Evolutionary conservation across 78 protist genomes (phyloP), one percentile per base, ranked within the genome.

Genomic region (Planoprotostelium fungivorum): DNA sequence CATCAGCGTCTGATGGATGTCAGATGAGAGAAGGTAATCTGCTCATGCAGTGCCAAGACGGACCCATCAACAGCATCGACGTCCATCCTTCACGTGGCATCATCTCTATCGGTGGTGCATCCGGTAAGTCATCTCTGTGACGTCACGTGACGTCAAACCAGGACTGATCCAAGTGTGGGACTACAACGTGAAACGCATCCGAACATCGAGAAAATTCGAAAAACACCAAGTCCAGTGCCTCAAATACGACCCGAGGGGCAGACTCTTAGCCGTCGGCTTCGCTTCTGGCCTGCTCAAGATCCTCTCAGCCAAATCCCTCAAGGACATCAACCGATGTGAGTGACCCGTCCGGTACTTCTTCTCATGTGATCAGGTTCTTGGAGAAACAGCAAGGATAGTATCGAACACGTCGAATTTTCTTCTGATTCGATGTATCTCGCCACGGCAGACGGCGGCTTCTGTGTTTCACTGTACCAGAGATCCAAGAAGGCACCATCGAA

Each of bases 241-340:
- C 31, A 51, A 37, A 5, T 90, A 86, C 63, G 88, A 85, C 36
- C 89, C 89, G 29, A 86, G 28, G 23, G 93, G 89, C 34, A 28
- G 36, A 1, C 38, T 37, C 34, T 63, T 90, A 9, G 88, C 89
- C 36, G 84, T 86, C 29, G 92, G 89, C 36, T 90, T 90, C 92
- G 35, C 63, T 35, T 29, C 10, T 29, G 93, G 93, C 31, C 16
- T 29, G 84, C 35, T 84, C 31, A 86, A 87, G 86, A 35, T 84
- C 87, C 88, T 90, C n/a, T 9, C 0, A 25, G 63, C 38, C 34
- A 29, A 0, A 29, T 28, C 36, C 9, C 86, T 88, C 31, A 85
- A 63, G 86, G 90, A 51, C 16, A 25, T 51, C 31, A 51, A 16
- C 73, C 5, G 16, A 51, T 51, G 73, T 51, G 73, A 51, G 73